phyloP scores from a whole-genome alignment of 1,284 basidiomycete genomes.

The Boletus semigastroideus region DNA sequence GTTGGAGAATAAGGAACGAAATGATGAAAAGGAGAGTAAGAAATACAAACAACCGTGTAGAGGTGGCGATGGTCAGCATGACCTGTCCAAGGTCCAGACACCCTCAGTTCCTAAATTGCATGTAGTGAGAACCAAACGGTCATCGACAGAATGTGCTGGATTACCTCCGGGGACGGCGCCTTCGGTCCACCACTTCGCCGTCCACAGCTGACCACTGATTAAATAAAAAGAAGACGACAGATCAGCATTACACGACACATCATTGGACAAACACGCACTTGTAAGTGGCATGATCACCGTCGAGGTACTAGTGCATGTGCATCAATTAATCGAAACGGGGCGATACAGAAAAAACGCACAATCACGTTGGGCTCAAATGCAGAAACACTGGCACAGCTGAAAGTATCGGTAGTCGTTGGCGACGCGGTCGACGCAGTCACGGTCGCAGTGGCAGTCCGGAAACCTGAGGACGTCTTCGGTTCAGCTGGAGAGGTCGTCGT shows the following conservation, averaged over 20 bases:
- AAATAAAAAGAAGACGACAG: not conserved
- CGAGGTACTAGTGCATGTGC: constrained; percentile 38
- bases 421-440: constrained; percentile 26
- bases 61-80: constrained; percentile 7
- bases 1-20: no score
- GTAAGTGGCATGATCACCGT: constrained; percentile 45
- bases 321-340: not conserved
- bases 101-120: not conserved
- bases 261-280: constrained; percentile 18
- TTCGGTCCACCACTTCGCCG: constrained; percentile 22
- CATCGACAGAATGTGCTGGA: not conserved
- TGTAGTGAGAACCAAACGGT: not conserved
- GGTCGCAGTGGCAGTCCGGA: constrained; percentile 14
- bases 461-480: constrained; percentile 18
- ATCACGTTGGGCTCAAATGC: constrained; percentile 46
- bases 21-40: not conserved
- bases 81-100: constrained; percentile 13
- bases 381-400: constrained; percentile 46
- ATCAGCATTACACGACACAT: not conserved
- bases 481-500: not conserved
- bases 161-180: constrained; percentile 7
- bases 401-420: constrained; percentile 24
- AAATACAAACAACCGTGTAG: not conserved
- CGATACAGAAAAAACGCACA: constrained; percentile 27
- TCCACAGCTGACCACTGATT: constrained; percentile 10